These are phyloP conservation scores for Coemansia sp. DNA, from an alignment of 192 early-diverging fungal species.

Conservation along the genomic window DNA sequence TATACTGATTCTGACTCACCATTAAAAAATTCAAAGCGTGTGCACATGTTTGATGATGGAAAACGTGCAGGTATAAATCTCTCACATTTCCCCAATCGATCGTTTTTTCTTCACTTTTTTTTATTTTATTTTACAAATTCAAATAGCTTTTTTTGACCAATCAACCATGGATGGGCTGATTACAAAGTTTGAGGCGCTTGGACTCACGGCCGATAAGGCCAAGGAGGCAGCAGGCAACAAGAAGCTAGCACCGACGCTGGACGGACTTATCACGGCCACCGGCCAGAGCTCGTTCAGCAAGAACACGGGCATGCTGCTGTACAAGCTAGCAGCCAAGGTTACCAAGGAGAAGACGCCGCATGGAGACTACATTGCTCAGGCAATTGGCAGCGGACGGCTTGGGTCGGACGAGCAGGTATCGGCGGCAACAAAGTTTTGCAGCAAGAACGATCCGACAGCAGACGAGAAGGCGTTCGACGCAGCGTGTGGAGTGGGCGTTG, in stretches of 20 bases:
- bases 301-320: constrained; percentile 77
- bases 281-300: constrained; percentile 61
- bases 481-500: constrained; percentile 91
- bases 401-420: constrained; percentile 81
- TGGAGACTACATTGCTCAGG: constrained; percentile 74
- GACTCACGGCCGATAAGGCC: constrained; percentile 86
- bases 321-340: constrained; percentile 82
- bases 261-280: constrained; percentile 67
- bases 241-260: constrained; percentile 81
- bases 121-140: not conserved
- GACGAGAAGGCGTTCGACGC: constrained; percentile 73
- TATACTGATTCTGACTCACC: not conserved
- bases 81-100: not conserved
- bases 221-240: constrained; percentile 95
- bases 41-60: not conserved
- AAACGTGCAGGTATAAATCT: not conserved
- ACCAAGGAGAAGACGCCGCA: constrained; percentile 70
- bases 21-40: not conserved
- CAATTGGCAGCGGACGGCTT: constrained; percentile 70
- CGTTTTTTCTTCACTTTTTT: not conserved
- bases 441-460: constrained; percentile 57
- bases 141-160: constrained; percentile 1
- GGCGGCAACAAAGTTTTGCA: constrained; percentile 88
- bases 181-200: constrained; percentile 78
- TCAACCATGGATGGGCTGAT: constrained; percentile 52